Evolutionary conservation across 106 monocot genomes (phyloP).

Genomic region (Dioscorea dumetorum): DNA sequence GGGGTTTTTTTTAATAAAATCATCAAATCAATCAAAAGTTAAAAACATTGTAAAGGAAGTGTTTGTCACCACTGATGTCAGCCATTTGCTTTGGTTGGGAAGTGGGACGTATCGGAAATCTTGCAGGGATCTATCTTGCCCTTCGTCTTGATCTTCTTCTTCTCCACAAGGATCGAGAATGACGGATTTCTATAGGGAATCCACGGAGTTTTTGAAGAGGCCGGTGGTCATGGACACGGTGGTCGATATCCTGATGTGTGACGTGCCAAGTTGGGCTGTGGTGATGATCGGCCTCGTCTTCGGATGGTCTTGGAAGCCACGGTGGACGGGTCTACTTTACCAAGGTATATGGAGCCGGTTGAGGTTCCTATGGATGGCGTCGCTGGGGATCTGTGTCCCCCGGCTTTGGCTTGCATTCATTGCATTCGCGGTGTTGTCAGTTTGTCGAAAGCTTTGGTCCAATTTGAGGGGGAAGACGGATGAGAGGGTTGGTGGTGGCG

Average conservation of each 20-base stretch:
- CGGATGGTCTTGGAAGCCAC: conserved; percentile 94
- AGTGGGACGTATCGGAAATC: no score
- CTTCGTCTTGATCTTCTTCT: background rate
- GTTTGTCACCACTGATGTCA: no score
- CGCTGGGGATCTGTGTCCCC: conserved; percentile 71
- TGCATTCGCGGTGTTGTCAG: conserved; percentile 83
- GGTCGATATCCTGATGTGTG: conserved; percentile 72
- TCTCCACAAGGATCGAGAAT: conserved; percentile 16
- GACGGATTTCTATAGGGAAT: conserved; percentile 43
- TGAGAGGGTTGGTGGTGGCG: background rate
- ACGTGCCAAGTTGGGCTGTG: conserved; percentile 91
- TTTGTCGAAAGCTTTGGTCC: conserved; percentile 55
- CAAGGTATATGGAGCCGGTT: conserved; percentile 65
- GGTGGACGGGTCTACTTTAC: conserved; percentile 91
- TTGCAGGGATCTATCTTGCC: no score
- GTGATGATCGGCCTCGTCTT: conserved; percentile 93
- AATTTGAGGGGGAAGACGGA: conserved; percentile 42
- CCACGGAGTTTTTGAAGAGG: conserved; percentile 42
- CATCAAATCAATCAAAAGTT: no score
- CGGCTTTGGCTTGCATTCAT: conserved; percentile 93
- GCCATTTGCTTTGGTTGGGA: no score
- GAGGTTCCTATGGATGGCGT: conserved; percentile 48
- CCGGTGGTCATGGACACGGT: conserved; percentile 88
- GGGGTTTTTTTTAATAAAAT: no score
- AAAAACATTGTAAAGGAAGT: no score